Conservation (phyloP, 352 stramenopile species). For the Phytophthora podocarpi region DNA sequence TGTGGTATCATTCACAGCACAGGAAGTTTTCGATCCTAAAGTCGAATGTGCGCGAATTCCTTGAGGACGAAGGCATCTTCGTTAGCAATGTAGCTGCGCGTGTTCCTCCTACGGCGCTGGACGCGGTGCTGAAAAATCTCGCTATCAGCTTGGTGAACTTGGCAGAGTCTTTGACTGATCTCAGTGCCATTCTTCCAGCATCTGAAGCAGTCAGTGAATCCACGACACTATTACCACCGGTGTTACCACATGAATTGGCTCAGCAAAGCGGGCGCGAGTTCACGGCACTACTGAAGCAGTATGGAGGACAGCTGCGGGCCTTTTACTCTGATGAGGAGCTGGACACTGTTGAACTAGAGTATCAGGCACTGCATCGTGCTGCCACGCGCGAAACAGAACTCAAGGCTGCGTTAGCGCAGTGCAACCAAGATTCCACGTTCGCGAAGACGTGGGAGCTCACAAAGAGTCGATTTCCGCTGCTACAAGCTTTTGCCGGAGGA, state of each 20-base stretch:
- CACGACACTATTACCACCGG: slow-evolving; percentile 16
- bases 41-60: slow-evolving; percentile 32
- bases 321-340: slow-evolving; percentile 24
- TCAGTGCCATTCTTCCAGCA: slow-evolving; percentile 12
- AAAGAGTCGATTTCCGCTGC: slow-evolving; percentile 32
- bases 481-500: slow-evolving; percentile 48
- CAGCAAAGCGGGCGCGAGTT: slow-evolving; percentile 45
- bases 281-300: slow-evolving; percentile 24
- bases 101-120: slow-evolving; percentile 26
- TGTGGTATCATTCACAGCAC: slow-evolving; percentile 14
- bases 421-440: slow-evolving; percentile 30
- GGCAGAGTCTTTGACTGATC: slow-evolving; percentile 37
- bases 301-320: slow-evolving; percentile 15
- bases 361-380: slow-evolving; percentile 14
- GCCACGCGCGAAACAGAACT: slow-evolving; percentile 3
- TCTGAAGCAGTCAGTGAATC: slow-evolving; percentile 3
- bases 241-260: slow-evolving; percentile 45
- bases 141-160: slow-evolving; percentile 28
- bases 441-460: slow-evolving; percentile 36
- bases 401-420: not conserved
- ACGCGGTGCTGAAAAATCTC: slow-evolving; percentile 35
- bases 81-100: slow-evolving; percentile 24
- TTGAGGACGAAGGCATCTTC: slow-evolving; percentile 41
- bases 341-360: slow-evolving; percentile 17
- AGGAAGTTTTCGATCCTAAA: slow-evolving; percentile 31